These are phyloP conservation scores for Yarrowia porcina DNA, from an alignment of 805 yeast species.

Conservation along the genomic window DNA sequence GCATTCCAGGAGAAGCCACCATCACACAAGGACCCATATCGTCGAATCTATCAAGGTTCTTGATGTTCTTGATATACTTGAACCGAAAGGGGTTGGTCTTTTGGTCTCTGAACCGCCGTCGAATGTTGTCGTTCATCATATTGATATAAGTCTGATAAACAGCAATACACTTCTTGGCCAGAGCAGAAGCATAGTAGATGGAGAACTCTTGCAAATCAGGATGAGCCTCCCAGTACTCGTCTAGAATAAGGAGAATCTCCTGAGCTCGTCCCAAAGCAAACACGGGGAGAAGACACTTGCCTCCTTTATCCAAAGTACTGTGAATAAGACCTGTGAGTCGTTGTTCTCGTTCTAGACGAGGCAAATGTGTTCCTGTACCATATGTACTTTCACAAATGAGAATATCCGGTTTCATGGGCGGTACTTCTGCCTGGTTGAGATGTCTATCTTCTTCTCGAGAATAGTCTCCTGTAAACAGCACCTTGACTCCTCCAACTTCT, in stretches of 20 bases:
- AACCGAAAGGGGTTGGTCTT: conserved; percentile 88
- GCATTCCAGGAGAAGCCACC: conserved; percentile 97
- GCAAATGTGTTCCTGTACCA: conserved; percentile 97
- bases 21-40: conserved; percentile 96
- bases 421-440: conserved; percentile 91
- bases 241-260: conserved; percentile 81
- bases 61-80: conserved; percentile 75
- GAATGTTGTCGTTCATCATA: conserved; percentile 93
- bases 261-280: conserved; percentile 97
- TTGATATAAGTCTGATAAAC: conserved; percentile 94
- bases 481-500: conserved; percentile 87
- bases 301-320: conserved; percentile 79
- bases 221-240: conserved; percentile 89
- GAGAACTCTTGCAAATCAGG: conserved; percentile 78
- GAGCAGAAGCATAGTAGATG: conserved; percentile 84
- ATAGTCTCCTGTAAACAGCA: conserved; percentile 93
- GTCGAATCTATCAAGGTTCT: conserved; percentile 77
- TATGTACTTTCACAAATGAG: conserved; percentile 93
- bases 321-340: conserved; percentile 80
- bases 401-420: conserved; percentile 82
- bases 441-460: conserved; percentile 96
- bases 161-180: conserved; percentile 95
- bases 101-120: conserved; percentile 70
- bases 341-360: conserved; percentile 78
- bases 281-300: conserved; percentile 87